Evolutionary conservation across 2,329 filamentous ascomycete genomes (phyloP), one percentile per base, ranked within the genome.

Genomic region (Cladobotryum protrusum): DNA sequence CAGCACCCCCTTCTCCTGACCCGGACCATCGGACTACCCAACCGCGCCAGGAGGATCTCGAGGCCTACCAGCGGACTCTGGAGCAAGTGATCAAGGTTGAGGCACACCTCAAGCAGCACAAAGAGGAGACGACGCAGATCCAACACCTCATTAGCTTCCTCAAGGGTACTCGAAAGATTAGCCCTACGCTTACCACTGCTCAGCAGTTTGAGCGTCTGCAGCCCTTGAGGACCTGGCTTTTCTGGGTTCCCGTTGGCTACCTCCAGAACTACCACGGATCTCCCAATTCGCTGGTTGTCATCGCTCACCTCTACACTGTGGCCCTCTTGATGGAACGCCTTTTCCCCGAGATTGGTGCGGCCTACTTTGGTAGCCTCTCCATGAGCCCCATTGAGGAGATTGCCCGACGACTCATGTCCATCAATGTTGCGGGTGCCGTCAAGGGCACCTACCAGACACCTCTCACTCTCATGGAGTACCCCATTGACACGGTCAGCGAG

Each of bases 161-260:
- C 56, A 83, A 86, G 67, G 79, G 83, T 39, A 78, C 87, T 50
- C 82, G 83, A 62, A 83, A 86, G 64, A 82, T 88, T 56, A 82
- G 83, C 63, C 82, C 84, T 4, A 77, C 78, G 12, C 77, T 86
- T 56, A 82, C 83, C 19, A 82, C 90, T 19, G 85, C 89, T 55
- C 84, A 95, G 63, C 89, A 95, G 63, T 97, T 96, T 64, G 86
- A 90, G 61, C 87, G 91, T 56, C 81, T 97, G 11, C 91, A 95
- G 56, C 85, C 89, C 9, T 78, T 99, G 52, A 81, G 91, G 49
- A 87, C 88, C 59, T 96, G 92, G 90, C 80, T 97, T 14, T 96
- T 97, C 70, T 97, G 92, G 90, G 82, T 96, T 49, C 93, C 93
- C 1, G 84, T 96, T 33, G 83, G 84, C 57, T 86, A 91, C 59